A percentile compares a stretch with the other conserved stretches of the same genome.
phyloP scores from a whole-genome alignment of 208 protist species.

The Wallacemonas sp. region DNA sequence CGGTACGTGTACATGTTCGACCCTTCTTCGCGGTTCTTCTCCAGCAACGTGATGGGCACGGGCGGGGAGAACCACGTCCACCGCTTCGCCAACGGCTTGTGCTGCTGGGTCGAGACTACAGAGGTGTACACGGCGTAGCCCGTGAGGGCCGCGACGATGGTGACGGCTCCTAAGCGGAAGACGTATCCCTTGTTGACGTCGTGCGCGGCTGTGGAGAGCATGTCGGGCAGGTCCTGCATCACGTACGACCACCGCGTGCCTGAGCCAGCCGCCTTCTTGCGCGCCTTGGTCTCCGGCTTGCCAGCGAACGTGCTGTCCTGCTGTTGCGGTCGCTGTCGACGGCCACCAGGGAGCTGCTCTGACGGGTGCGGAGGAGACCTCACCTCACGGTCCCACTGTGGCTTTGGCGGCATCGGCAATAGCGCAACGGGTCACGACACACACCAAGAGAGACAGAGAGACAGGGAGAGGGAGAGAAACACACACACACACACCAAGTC shows the following conservation, averaged over 20 bases:
- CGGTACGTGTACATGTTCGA: constrained; percentile 69
- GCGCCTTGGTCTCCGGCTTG: not conserved
- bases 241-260: constrained; percentile 70
- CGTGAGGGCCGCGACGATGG: constrained; percentile 20
- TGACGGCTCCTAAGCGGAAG: constrained; percentile 35
- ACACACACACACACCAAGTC: not conserved
- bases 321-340: not conserved
- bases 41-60: constrained; percentile 76
- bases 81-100: constrained; percentile 68
- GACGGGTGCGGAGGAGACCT: not conserved
- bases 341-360: constrained; percentile 5
- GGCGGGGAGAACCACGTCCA: constrained; percentile 52
- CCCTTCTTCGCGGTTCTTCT: constrained; percentile 52
- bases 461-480: constrained; percentile 6
- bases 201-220: constrained; percentile 35
- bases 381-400: constrained; percentile 26
- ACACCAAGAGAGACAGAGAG: not conserved
- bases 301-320: not conserved
- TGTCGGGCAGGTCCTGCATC: constrained; percentile 64
- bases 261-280: not conserved
- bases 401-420: constrained; percentile 45
- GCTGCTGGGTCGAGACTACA: constrained; percentile 50
- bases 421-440: too few species aligned
- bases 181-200: constrained; percentile 81
- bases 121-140: constrained; percentile 48